phyloP scores from a whole-genome alignment of 495 filamentous ascomycete genomes.

The Xylaria venustula region DNA sequence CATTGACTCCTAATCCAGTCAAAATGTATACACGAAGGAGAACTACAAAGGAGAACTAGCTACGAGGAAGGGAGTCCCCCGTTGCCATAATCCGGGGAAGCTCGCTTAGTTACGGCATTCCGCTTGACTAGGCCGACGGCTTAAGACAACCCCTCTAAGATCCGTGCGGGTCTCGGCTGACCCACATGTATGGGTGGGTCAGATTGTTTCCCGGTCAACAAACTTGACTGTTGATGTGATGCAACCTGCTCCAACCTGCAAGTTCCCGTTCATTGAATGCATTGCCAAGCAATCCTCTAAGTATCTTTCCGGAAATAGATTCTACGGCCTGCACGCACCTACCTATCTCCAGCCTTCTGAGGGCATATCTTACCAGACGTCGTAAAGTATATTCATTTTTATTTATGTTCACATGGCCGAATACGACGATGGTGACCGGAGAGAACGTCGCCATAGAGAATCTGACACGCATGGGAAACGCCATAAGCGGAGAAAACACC shows the following conservation, averaged over 20 bases:
- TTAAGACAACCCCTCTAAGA: slow-evolving; percentile 8
- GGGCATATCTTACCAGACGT: neutral
- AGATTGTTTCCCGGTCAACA: slow-evolving; percentile 43
- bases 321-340: slow-evolving; percentile 4
- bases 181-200: slow-evolving; percentile 1
- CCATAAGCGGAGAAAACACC: slow-evolving; percentile 26
- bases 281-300: slow-evolving; percentile 21
- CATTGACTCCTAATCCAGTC: neutral
- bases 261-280: neutral
- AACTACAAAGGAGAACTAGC: neutral
- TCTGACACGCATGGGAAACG: slow-evolving; percentile 23
- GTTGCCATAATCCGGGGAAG: slow-evolving; percentile 20
- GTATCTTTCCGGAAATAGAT: slow-evolving; percentile 23
- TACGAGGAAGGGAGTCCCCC: neutral
- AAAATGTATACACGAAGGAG: neutral
- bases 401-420: slow-evolving; percentile 20
- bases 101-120: slow-evolving; percentile 34
- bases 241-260: slow-evolving; percentile 10
- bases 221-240: slow-evolving; percentile 22
- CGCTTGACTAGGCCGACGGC: neutral
- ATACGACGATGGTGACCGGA: slow-evolving; percentile 29
- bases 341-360: neutral
- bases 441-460: slow-evolving; percentile 30
- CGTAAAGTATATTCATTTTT: neutral
- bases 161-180: neutral